Conservation (phyloP, 2,329 filamentous ascomycete species). For the Pseudogymnoascus sp. region DNA sequence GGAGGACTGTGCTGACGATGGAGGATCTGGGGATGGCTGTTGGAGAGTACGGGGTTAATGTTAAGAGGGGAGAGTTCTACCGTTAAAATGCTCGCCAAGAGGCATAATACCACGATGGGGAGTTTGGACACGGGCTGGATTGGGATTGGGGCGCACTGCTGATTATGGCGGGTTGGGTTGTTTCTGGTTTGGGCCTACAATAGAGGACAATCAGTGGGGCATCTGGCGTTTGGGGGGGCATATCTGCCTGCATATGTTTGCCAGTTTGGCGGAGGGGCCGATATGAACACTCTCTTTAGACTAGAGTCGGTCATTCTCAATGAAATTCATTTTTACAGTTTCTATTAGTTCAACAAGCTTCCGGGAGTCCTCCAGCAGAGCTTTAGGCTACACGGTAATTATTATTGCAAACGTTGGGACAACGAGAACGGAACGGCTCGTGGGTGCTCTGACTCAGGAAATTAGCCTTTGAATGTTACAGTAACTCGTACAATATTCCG, state of each 20-base stretch:
- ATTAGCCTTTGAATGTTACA: neutral
- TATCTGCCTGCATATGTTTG: neutral
- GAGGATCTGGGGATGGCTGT: conserved; percentile 98
- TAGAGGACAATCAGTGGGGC: conserved; percentile 2
- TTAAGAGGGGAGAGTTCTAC: conserved; percentile 97
- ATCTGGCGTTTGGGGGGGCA: neutral
- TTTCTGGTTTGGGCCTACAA: neutral
- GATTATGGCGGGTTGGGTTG: neutral
- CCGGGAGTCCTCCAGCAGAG: neutral
- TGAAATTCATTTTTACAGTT: neutral
- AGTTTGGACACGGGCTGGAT: neutral
- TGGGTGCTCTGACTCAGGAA: neutral
- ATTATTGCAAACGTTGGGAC: neutral
- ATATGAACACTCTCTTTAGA: neutral
- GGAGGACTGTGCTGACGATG: conserved; percentile 93
- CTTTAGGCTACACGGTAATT: neutral
- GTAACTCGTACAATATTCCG: neutral
- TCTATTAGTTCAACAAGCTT: too few relatives aligned
- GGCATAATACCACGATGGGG: conserved; percentile 1
- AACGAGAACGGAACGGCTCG: neutral
- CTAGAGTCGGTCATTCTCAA: neutral
- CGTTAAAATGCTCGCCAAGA: conserved; percentile 42
- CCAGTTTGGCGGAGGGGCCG: neutral
- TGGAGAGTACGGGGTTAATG: conserved; percentile 93
- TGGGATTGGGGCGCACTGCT: conserved; percentile 5